These are phyloP conservation scores for Zygoascus ofunaensis DNA, from an alignment of 805 yeast genomes.

Conservation along the genomic window DNA sequence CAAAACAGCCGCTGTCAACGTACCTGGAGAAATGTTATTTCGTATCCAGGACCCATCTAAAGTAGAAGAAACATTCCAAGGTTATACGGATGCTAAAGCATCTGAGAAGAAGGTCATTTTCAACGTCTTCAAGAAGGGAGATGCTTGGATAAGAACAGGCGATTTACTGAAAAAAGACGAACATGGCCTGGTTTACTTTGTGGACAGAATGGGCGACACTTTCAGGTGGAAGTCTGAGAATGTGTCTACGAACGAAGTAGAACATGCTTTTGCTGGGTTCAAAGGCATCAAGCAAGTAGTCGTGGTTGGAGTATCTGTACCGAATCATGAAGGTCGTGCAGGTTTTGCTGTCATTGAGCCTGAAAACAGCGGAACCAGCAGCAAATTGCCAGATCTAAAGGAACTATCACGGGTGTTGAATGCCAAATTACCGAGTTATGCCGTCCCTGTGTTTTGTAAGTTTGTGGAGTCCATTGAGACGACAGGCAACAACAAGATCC, in stretches of 20 bases:
- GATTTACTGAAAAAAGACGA: slow-evolving; percentile 66
- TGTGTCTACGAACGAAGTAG: slow-evolving; percentile 89
- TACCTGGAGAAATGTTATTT: slow-evolving; percentile 86
- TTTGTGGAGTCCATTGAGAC: slow-evolving; percentile 52
- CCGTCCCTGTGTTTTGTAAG: slow-evolving; percentile 75
- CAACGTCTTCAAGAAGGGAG: slow-evolving; percentile 75
- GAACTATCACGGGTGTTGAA: slow-evolving; percentile 31
- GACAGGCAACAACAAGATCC: slow-evolving; percentile 84
- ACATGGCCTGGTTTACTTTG: slow-evolving; percentile 66
- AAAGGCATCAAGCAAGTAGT: slow-evolving; percentile 46
- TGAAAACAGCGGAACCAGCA: slow-evolving; percentile 23
- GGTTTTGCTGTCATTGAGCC: slow-evolving; percentile 77
- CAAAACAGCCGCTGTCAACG: slow-evolving; percentile 42
- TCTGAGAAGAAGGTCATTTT: slow-evolving; percentile 68
- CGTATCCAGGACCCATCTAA: slow-evolving; percentile 51
- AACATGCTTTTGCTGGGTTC: slow-evolving; percentile 40
- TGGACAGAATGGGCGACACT: slow-evolving; percentile 90
- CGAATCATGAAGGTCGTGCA: slow-evolving; percentile 88
- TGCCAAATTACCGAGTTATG: slow-evolving; percentile 63
- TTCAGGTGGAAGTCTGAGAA: slow-evolving; percentile 96
- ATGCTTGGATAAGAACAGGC: slow-evolving; percentile 85
- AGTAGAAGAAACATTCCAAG: slow-evolving; percentile 75
- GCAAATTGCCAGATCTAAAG: slow-evolving; percentile 31
- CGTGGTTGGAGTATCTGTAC: slow-evolving; percentile 83
- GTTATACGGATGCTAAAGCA: slow-evolving; percentile 69